Evolutionary conservation across 2,329 filamentous ascomycete genomes (phyloP).

Genomic region (Penicillium sp.): DNA sequence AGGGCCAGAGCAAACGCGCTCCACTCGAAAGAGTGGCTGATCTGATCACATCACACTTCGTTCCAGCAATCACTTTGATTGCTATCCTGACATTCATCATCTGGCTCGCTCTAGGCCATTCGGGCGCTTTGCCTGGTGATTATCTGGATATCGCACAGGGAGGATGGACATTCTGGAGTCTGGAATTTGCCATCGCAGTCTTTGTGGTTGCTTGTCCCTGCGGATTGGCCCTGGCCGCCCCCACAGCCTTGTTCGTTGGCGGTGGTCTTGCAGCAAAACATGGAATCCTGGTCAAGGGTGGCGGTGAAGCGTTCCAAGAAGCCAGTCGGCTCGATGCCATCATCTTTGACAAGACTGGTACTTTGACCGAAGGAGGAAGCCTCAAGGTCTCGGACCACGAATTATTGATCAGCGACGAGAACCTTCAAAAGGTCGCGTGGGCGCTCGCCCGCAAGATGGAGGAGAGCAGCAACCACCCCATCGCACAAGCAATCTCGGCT

Average conservation of each 20-base stretch:
- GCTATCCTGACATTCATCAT: slow-evolving; percentile 49
- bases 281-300: slow-evolving; percentile 79
- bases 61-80: slow-evolving; percentile 50
- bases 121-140: slow-evolving; percentile 46
- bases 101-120: slow-evolving; percentile 48
- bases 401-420: slow-evolving; percentile 35
- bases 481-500: slow-evolving; percentile 55
- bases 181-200: slow-evolving; percentile 73
- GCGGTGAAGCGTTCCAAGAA: slow-evolving; percentile 82
- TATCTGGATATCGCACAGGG: slow-evolving; percentile 52
- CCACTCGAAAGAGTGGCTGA: slow-evolving; percentile 51
- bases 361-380: slow-evolving; percentile 67
- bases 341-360: slow-evolving; percentile 88
- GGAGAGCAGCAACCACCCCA: slow-evolving; percentile 59
- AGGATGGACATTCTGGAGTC: slow-evolving; percentile 53
- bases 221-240: slow-evolving; percentile 78
- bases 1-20: slow-evolving; percentile 50
- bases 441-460: slow-evolving; percentile 53
- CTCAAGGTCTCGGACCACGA: slow-evolving; percentile 56
- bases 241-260: slow-evolving; percentile 82
- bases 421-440: slow-evolving; percentile 43
- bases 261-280: slow-evolving; percentile 75
- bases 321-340: slow-evolving; percentile 75
- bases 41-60: slow-evolving; percentile 50
- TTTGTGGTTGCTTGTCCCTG: slow-evolving; percentile 87